A percentile compares a stretch with the other conserved stretches of the same genome.
Conservation (phyloP, 2,329 filamentous ascomycete species). For the Leptographium procerum region DNA sequence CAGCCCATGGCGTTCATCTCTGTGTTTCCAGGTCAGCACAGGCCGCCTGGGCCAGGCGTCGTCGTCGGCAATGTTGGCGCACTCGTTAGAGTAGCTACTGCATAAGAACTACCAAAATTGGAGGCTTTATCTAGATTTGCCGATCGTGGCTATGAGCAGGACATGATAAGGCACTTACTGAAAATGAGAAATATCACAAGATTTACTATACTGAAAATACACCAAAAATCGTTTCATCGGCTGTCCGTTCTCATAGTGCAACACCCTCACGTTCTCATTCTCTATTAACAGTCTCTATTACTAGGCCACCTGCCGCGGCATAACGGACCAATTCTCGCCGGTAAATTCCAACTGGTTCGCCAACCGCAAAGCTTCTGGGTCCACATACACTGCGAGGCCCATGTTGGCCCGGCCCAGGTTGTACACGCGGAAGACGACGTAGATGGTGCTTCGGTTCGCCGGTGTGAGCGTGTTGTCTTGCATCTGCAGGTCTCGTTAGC, state of each 20-base stretch:
- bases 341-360: background rate
- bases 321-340: background rate
- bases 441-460: background rate
- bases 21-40: too few species aligned
- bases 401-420: background rate
- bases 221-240: background rate
- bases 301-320: background rate
- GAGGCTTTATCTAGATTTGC: background rate
- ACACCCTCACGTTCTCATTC: background rate
- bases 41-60: too few species aligned
- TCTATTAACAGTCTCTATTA: too few species aligned
- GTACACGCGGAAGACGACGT: background rate
- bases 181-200: background rate
- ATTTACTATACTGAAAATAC: background rate
- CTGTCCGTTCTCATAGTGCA: background rate
- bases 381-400: background rate
- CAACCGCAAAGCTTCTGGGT: background rate
- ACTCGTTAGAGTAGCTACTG: background rate
- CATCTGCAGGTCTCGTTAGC: background rate
- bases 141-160: background rate
- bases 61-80: too few species aligned
- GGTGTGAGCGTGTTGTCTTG: background rate
- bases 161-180: background rate
- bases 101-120: background rate
- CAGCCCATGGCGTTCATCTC: too few species aligned